Conservation (phyloP, 371 early-diverging fungal species). For the Syncephalastrum contaminatum region DNA sequence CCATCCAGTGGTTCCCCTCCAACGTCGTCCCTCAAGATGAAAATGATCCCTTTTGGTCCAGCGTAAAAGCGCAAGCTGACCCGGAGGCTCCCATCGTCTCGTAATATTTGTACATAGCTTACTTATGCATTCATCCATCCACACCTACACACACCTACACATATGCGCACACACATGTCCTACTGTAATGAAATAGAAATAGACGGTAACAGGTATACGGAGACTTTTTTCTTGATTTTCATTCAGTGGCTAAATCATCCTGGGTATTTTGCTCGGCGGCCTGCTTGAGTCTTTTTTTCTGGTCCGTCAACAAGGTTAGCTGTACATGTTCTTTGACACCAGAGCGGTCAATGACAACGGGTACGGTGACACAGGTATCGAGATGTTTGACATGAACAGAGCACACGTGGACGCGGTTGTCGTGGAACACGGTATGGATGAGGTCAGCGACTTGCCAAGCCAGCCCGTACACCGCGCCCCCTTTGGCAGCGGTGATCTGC, state of each 20-base stretch:
- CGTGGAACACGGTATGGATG: slow-evolving; percentile 48
- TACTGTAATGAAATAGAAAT: too few species aligned
- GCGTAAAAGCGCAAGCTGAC: too few species aligned
- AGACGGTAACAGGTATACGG: too few species aligned
- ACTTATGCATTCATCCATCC: too few species aligned
- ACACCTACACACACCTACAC: too few species aligned
- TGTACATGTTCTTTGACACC: slow-evolving; percentile 62
- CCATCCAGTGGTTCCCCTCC: slow-evolving; percentile 37
- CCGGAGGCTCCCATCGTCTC: too few species aligned
- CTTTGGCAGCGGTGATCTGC: slow-evolving; percentile 75
- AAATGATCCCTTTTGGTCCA: too few species aligned
- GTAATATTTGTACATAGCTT: too few species aligned
- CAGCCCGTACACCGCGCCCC: slow-evolving; percentile 78
- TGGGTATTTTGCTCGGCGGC: slow-evolving; percentile 3
- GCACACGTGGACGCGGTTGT: slow-evolving; percentile 60
- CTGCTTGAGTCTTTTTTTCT: slow-evolving; percentile 5
- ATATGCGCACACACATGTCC: too few species aligned
- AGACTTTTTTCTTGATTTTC: too few species aligned
- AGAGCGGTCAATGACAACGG: slow-evolving; percentile 54
- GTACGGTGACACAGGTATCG: slow-evolving; percentile 62
- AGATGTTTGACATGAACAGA: slow-evolving; percentile 60
- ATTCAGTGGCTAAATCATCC: too few species aligned
- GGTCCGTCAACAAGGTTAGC: slow-evolving; percentile 36
- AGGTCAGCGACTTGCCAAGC: slow-evolving; percentile 67
- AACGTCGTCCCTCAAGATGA: too few species aligned